These are phyloP conservation scores for Chrysanthemum lavandulifolium DNA, from an alignment of 129 eudicot species.

Conservation along the genomic window DNA sequence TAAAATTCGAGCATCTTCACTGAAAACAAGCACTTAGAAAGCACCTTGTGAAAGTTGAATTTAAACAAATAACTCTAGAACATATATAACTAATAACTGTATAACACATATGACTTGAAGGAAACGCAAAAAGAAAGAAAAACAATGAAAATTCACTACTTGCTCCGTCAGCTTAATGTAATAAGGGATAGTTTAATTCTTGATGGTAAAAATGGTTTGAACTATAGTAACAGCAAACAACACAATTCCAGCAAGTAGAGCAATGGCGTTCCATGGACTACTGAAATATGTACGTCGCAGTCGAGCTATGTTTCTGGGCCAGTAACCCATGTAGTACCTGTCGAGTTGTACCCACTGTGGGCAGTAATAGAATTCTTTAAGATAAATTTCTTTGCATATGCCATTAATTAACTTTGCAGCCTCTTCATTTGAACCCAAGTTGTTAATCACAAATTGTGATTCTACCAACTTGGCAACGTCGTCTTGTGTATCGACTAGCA, in stretches of 20 bases:
- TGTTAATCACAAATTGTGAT: background rate
- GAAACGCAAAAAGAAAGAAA: no score
- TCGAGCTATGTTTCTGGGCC: background rate
- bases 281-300: slow-evolving; percentile 6
- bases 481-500: background rate
- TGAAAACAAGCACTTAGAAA: no score
- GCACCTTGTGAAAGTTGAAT: no score
- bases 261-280: slow-evolving; percentile 13
- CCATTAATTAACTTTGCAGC: background rate
- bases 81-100: no score
- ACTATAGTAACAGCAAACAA: background rate
- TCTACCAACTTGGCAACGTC: background rate
- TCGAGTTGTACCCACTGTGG: background rate
- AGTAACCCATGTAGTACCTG: background rate
- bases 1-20: no score
- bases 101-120: no score
- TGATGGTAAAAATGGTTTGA: background rate
- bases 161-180: no score
- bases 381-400: background rate
- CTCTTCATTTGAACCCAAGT: background rate
- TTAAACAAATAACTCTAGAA: no score
- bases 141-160: no score
- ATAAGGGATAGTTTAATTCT: no score
- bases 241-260: background rate
- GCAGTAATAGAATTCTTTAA: background rate